Base-by-base conservation (phyloP, 2,329 filamentous ascomycete genomes). In the Plectosphaerella sp. region DNA sequence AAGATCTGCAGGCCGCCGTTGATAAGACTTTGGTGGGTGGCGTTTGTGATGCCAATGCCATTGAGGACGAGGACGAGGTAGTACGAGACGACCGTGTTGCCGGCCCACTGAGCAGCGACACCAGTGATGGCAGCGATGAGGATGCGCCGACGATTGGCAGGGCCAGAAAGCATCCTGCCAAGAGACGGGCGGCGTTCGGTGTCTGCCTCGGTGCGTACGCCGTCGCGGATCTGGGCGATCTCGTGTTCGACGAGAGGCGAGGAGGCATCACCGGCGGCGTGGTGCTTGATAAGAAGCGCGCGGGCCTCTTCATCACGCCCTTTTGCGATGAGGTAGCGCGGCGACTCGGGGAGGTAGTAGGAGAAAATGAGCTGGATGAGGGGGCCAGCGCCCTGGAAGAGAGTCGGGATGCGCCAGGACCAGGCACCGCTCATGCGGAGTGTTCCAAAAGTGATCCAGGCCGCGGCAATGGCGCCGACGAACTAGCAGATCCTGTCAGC, bases 261-360 rank as follows among this genome's bases (percentile, higher is more conserved):
- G 6, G 28, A 35, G 8, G 78, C 81, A 48, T 85, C 74, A 12
- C 76, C 78, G 50, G 51, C 57, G 36, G 50, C 53, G n/a, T 83
- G 83, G 58, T 78, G 84, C 51, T 74, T 78, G 7, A 72, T 73
- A 41, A 87, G 72, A 14, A 78, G 75, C 2, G 70, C 68, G 14
- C 76, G 68, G 0, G 80, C 78, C 50, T 81, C 68, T 5, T 81
- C 76, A 14, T 72, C 67, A 39, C 77, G 75, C 53, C 76, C 73
- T 51, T 82, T 76, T 53, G 76, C 75, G 50, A 83, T 79, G 20
- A 85, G 70, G 81, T 49, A 57, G 45, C 53, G 35, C 2, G 84
- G 84, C 3, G 79, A 83, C 59, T 87, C 83, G 0, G 84, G 83
- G 1, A 86, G 50, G 16, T 51, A 51, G 45, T 49, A 55, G 48